These are phyloP conservation scores for Betula pendula DNA, from an alignment of 306 rosid species.

Conservation along the genomic window DNA sequence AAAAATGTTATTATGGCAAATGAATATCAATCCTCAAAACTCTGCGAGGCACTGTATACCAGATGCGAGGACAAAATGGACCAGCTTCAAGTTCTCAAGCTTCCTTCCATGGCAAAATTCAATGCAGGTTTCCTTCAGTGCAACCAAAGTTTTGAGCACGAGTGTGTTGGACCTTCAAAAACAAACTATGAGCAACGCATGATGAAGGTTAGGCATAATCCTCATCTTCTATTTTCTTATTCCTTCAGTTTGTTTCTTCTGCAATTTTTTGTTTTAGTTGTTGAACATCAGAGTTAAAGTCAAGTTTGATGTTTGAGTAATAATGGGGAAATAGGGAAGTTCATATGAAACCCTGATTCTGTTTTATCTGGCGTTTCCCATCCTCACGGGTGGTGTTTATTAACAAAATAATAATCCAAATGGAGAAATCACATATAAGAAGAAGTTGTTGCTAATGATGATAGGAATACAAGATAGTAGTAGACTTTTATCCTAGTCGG, in stretches of 20 bases:
- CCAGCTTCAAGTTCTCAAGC: conserved; percentile 85
- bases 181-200: conserved; percentile 71
- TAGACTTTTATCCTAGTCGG: conserved; percentile 7
- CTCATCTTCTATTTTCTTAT: background rate
- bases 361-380: background rate
- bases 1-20: conserved; percentile 63
- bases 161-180: conserved; percentile 92
- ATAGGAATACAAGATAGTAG: background rate
- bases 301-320: conserved; percentile 1
- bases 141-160: conserved; percentile 70
- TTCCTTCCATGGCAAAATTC: conserved; percentile 95
- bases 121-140: conserved; percentile 87
- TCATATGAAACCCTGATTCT: background rate
- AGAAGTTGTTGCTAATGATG: background rate
- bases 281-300: conserved; percentile 11
- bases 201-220: conserved; percentile 60
- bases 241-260: background rate
- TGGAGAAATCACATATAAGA: background rate
- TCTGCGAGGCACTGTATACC: conserved; percentile 78
- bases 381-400: background rate
- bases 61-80: conserved; percentile 92
- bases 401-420: background rate
- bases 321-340: background rate
- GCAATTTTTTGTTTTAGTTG: background rate
- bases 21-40: conserved; percentile 79